These are phyloP conservation scores for Medicago truncatula DNA, from an alignment of 306 rosid genomes.

Conservation along the genomic window MtrunA17r5.0-ANR NC_053048.1:42832501-42833000, in stretches of 20 bases:
- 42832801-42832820: not conserved
- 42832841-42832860: not conserved
- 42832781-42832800: not conserved
- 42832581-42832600: no score
- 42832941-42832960: no score
- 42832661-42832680: not conserved
- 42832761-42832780: not conserved
- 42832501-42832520: no score
- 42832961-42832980: no score
- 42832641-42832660: not conserved
- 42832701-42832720: not conserved
- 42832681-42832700: not conserved
- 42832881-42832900: slow-evolving; percentile 28
- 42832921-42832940: no score
- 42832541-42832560: no score
- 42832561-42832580: no score
- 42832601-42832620: no score
- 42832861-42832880: slow-evolving; percentile 7
- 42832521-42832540: no score
- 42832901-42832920: not conserved
- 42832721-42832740: not conserved
- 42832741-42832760: not conserved
- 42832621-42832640: not conserved
- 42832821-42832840: not conserved
- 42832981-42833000: no score